Conservation (phyloP, 2,329 filamentous ascomycete genomes). For the Fusarium sororula region DNA sequence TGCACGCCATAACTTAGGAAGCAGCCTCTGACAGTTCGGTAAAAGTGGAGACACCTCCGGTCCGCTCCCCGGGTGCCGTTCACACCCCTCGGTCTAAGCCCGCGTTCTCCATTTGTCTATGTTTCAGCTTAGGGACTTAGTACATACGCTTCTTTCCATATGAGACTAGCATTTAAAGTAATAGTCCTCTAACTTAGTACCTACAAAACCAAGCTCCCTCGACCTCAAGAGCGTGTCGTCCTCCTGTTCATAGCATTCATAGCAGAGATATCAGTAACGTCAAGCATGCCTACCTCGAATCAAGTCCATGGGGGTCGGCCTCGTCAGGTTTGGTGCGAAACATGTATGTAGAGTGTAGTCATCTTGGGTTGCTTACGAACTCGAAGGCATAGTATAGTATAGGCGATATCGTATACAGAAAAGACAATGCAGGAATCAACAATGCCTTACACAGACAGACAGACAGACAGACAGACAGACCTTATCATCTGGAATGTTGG, state of each 20-base stretch:
- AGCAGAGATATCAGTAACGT: neutral
- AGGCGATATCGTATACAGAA: neutral
- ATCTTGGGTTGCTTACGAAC: neutral
- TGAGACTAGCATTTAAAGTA: neutral
- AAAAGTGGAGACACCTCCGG: neutral
- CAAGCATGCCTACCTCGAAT: neutral
- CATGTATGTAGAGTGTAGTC: neutral
- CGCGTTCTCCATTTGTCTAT: neutral
- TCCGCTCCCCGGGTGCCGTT: neutral
- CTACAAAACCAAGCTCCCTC: neutral
- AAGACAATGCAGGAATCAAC: neutral
- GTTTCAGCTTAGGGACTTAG: neutral
- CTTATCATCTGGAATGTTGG: neutral
- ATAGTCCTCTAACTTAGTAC: neutral
- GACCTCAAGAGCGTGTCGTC: neutral
- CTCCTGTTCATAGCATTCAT: neutral
- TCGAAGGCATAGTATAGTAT: neutral
- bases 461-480: neutral
- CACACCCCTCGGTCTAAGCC: neutral
- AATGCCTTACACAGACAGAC: neutral
- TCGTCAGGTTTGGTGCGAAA: neutral
- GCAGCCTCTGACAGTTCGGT: neutral
- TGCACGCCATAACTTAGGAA: neutral
- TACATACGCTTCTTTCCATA: neutral
- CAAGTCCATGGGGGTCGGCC: neutral